Conservation (phyloP, 345 rosid genomes). For the Gossypium ekmanianum region DNA sequence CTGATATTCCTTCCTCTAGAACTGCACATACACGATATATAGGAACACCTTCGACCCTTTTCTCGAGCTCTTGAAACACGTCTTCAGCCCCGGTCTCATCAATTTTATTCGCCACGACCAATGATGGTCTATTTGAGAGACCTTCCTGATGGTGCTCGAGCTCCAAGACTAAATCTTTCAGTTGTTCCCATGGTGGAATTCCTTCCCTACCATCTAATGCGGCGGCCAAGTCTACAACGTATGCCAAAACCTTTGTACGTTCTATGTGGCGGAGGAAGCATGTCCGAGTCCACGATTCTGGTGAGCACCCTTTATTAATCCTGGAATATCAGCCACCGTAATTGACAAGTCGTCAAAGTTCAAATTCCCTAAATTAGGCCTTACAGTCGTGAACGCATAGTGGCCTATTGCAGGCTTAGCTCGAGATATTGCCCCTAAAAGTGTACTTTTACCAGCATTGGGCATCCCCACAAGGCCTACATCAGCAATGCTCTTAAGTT, state of each 20-base stretch:
- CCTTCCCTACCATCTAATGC: slow-evolving; percentile 69
- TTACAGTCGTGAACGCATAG: slow-evolving; percentile 81
- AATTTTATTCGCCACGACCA: slow-evolving; percentile 81
- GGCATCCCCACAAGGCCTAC: slow-evolving; percentile 99
- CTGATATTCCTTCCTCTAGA: slow-evolving; percentile 75
- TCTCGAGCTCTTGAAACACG: slow-evolving; percentile 54
- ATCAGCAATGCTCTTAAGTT: slow-evolving; percentile 92
- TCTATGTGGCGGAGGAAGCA: slow-evolving; percentile 84
- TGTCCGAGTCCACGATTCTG: slow-evolving; percentile 86
- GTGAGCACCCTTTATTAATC: slow-evolving; percentile 88
- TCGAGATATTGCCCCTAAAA: slow-evolving; percentile 77
- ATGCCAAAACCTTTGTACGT: slow-evolving; percentile 89
- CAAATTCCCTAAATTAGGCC: slow-evolving; percentile 84
- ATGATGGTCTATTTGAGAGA: slow-evolving; percentile 62
- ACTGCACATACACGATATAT: slow-evolving; percentile 76
- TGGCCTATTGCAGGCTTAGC: slow-evolving; percentile 83
- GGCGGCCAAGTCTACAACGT: slow-evolving; percentile 79
- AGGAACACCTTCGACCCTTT: slow-evolving; percentile 56
- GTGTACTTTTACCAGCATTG: slow-evolving; percentile 93
- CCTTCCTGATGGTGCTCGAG: slow-evolving; percentile 85
- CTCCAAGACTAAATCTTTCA: slow-evolving; percentile 70
- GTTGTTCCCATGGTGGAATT: slow-evolving; percentile 77
- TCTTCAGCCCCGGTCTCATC: slow-evolving; percentile 73
- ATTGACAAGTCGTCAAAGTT: slow-evolving; percentile 74
- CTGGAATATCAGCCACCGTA: slow-evolving; percentile 93